phyloP scores from a whole-genome alignment of 2,329 filamentous ascomycete genomes.

The Arthrobotrys conoides region DNA sequence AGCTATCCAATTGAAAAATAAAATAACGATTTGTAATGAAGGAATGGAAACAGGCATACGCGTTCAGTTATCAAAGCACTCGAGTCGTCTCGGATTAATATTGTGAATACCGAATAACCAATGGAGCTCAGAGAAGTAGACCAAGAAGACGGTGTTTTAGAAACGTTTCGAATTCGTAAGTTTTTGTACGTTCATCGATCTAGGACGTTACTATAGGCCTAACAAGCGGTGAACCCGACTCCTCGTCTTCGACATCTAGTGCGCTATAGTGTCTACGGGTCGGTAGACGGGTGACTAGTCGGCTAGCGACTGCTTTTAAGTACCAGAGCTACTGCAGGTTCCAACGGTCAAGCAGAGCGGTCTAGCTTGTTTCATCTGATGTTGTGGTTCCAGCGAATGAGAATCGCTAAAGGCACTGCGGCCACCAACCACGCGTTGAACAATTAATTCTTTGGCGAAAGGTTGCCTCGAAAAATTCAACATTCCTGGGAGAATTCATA shows the following conservation, averaged over 20 bases:
- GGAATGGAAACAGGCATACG: slow-evolving; percentile 27
- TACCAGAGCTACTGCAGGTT: slow-evolving; percentile 20
- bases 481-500: neutral
- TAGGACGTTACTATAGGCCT: neutral
- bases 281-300: slow-evolving; percentile 13
- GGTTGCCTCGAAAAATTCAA: neutral
- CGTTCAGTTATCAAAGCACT: slow-evolving; percentile 4
- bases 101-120: no score
- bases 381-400: slow-evolving; percentile 6
- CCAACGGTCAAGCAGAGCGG: slow-evolving; percentile 2
- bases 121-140: no score
- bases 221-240: neutral
- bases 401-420: neutral
- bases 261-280: slow-evolving; percentile 18
- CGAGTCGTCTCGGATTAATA: neutral
- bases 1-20: slow-evolving; percentile 20
- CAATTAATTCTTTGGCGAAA: neutral
- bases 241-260: neutral
- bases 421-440: slow-evolving; percentile 1
- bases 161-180: slow-evolving; percentile 1
- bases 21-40: slow-evolving; percentile 36
- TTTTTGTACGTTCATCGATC: no score
- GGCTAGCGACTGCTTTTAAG: neutral
- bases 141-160: neutral
- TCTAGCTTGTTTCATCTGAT: slow-evolving; percentile 30